Base-by-base conservation (phyloP, 495 filamentous ascomycete genomes). In the Podospora comata region DNA sequence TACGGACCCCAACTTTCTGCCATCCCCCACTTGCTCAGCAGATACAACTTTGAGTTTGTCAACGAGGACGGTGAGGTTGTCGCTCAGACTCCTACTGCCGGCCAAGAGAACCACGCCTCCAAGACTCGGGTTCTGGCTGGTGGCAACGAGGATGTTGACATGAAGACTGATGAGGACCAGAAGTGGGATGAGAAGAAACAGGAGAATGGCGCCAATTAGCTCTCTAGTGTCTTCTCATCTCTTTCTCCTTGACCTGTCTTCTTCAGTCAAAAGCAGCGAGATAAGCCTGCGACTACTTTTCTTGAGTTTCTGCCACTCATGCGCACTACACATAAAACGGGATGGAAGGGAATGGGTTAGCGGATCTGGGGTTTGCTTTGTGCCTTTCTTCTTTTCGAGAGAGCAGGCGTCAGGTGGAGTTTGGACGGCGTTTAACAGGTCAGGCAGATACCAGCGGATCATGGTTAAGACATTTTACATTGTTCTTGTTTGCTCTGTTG, bases 21-120 rank as follows among this genome's bases (percentile, higher is more conserved):
- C 2, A 97, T 99, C 59, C 95, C 95, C 7, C 96, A 98, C 74
- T 81, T 97, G 1, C 86, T 99, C 16, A 96, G 92, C 66, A 84
- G 94, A 60, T 98, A 97, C 76, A 95, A 96, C 79, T 99, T 98
- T 75, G 96, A 99, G 75, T 97, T 96, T 75, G 91, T 97, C n/a
- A 92, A 99, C 75, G 95, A 99, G 82, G 85, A 91, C 62, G 94
- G 93, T 66, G 88, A 96, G 66, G 90, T 96, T 4, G 90, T 92
- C 20, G 92, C 94, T 11, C 85, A 89, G 39, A 99, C 95, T 0
- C 96, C 95, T 1, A 94, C 93, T 2, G 30, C 16, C 2, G 9
- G 34, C 15, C 55, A 58, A n/a, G 23, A 26, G 55, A 18, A 7
- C n/a, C 79, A 82, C n/a, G 82, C 84, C 20, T 84, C 86, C 60